Conservation (phyloP, 2,329 filamentous ascomycete genomes). For the Trichoderma afroharzianum region DNA sequence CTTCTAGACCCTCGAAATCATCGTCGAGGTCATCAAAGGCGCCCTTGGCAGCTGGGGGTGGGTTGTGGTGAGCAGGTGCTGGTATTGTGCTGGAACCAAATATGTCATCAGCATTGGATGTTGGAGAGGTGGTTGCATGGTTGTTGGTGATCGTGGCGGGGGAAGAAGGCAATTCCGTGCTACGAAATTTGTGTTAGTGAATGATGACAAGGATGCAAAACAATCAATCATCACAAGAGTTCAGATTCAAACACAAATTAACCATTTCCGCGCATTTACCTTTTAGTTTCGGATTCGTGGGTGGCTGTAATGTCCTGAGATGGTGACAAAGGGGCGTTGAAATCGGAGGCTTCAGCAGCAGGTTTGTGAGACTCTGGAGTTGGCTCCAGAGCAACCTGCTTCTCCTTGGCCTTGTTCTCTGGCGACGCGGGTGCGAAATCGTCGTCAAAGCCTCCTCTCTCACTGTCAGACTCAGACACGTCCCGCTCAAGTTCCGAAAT, state of each 20-base stretch:
- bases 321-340: slow-evolving; percentile 22
- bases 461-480: slow-evolving; percentile 77
- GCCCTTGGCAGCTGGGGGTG: slow-evolving; percentile 38
- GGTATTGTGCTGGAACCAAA: slow-evolving; percentile 37
- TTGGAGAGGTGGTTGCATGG: slow-evolving; percentile 22
- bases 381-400: not conserved
- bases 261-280: slow-evolving; percentile 22
- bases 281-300: slow-evolving; percentile 24
- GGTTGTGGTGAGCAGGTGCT: slow-evolving; percentile 29
- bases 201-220: not conserved
- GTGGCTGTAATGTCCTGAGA: slow-evolving; percentile 23
- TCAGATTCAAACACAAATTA: not conserved
- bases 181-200: slow-evolving; percentile 17
- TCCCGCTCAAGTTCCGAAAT: slow-evolving; percentile 83
- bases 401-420: slow-evolving; percentile 30
- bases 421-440: slow-evolving; percentile 72
- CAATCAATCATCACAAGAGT: not conserved
- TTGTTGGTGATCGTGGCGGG: slow-evolving; percentile 30
- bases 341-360: not conserved
- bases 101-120: slow-evolving; percentile 40
- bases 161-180: slow-evolving; percentile 31
- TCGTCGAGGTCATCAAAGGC: slow-evolving; percentile 74
- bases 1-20: slow-evolving; percentile 78
- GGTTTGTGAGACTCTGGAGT: not conserved
- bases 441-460: slow-evolving; percentile 85